Evolutionary conservation across 495 filamentous ascomycete genomes (phyloP).

Genomic region (Talaromyces nanjingensis): DNA sequence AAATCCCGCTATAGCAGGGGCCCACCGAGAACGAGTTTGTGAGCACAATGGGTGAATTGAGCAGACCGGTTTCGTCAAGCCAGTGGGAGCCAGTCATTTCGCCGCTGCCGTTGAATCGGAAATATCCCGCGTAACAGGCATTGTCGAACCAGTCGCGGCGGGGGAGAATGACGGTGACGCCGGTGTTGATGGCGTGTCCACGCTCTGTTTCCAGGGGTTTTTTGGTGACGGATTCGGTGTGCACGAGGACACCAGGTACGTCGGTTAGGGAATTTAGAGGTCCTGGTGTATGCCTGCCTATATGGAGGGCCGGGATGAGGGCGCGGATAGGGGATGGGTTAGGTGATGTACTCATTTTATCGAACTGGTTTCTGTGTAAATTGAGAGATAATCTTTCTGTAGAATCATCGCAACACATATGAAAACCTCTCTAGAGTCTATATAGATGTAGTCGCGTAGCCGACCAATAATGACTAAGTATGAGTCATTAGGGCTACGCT

Average conservation of each 20-base stretch:
- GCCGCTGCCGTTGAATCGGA: conserved; percentile 48
- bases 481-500: neutral
- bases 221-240: conserved; percentile 33
- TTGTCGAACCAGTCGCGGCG: conserved; percentile 39
- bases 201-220: neutral
- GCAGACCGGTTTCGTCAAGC: conserved; percentile 45
- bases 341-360: neutral
- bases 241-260: conserved; percentile 39
- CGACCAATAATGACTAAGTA: neutral
- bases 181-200: conserved; percentile 33
- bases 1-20: conserved; percentile 39
- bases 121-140: conserved; percentile 42
- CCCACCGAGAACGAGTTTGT: conserved; percentile 45
- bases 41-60: conserved; percentile 43
- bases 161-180: conserved; percentile 45
- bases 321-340: conserved; percentile 23
- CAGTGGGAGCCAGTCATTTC: conserved; percentile 47
- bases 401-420: too few relatives aligned
- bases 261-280: conserved; percentile 44
- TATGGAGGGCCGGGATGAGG: conserved; percentile 30
- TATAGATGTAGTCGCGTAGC: neutral
- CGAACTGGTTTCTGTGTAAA: neutral
- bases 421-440: neutral
- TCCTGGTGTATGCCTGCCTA: conserved; percentile 31
- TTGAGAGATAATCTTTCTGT: too few relatives aligned